Percentiles rank a stretch among this genome's conserved stretches.
Evolutionary conservation across 1,139 yeast genomes (phyloP).

Genomic region (Ogataea hybrid): DNA sequence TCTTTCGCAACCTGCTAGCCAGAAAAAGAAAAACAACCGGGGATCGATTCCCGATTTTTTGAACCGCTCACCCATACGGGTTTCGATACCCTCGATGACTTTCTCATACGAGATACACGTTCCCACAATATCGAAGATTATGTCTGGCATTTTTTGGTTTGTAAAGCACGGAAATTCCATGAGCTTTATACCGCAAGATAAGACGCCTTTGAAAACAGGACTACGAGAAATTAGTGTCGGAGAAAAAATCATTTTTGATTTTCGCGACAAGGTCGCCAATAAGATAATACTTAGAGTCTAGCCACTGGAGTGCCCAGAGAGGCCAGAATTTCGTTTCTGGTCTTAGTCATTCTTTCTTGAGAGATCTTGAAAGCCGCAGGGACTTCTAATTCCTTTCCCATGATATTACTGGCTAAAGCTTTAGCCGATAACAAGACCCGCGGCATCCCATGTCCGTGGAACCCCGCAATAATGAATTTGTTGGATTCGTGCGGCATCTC

Average conservation of each 20-base stretch:
- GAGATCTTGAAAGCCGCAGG: conserved; percentile 15
- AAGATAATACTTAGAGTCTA: background rate
- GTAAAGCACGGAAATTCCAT: background rate
- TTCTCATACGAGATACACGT: conserved; percentile 28
- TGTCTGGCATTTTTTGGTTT: conserved; percentile 23
- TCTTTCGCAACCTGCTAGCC: conserved; percentile 31
- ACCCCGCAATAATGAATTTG: conserved; percentile 31
- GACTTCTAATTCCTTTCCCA: conserved; percentile 9
- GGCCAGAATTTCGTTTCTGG: conserved; percentile 4
- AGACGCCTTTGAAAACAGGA: no score
- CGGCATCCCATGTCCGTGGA: conserved; percentile 34
- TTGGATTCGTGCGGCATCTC: conserved; percentile 23
- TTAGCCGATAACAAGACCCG: conserved; percentile 24
- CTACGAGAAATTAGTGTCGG: no score
- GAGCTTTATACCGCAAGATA: background rate
- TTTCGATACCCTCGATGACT: conserved; percentile 22
- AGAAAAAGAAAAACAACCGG: conserved; percentile 25
- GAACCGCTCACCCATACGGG: conserved; percentile 24
- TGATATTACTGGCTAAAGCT: conserved; percentile 15
- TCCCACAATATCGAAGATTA: conserved; percentile 29
- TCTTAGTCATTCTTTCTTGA: conserved; percentile 6
- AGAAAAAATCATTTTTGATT: no score
- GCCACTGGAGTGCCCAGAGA: conserved; percentile 4
- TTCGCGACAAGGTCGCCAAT: background rate
- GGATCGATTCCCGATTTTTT: conserved; percentile 18